Base-by-base conservation (phyloP, 805 yeast genomes). In the Metschnikowia chrysomelidarum region DNA sequence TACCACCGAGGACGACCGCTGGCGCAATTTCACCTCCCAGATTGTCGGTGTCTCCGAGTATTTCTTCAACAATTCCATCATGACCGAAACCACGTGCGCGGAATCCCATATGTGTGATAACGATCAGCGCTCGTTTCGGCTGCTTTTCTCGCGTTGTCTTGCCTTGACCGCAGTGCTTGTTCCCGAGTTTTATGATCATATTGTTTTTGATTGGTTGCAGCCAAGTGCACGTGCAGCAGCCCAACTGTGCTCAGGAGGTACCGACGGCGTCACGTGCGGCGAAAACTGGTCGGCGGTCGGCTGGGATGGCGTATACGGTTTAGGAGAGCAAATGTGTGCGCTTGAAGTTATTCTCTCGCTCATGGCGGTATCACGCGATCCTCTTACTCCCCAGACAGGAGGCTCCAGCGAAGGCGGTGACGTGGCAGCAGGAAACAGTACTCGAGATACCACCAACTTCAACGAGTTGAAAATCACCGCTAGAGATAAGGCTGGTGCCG, bases 241-340 rank as follows among this genome's bases (percentile, higher is more conserved):
- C 2, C 59, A 63, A 31, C 70, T 87, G 1, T 84, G 93, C 59
- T 57, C 73, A 10, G 93, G 91, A 50, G 97, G 96, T 51, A 41
- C 62, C 4, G 97, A 89, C 57, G 87, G 87, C 12, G 82, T 78
- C 45, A 89, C 97, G 0, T 84, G 94, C 67, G 93, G 91, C 21
- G 56, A 74, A 40, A 67, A 74, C 57, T 84, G 94, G 94, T 57
- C 68, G 7, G 45, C 57, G 9, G 56, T 63, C 4, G 78, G 76
- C 13, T 75, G 82, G 76, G 93, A 84, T 57, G 80, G 75, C 0
- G 42, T 50, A 25, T 84, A 73, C 53, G 93, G 94, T 18, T 61
- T 85, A 17, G 93, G 93, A 46, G 94, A 84, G 59, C 87, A 84
- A 59, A 78, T 84, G 77, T 63, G 73, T 32, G 86, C 93, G 0